Evolutionary conservation across 1,284 basidiomycete species (phyloP).

Genomic region (Boletus mariae): DNA sequence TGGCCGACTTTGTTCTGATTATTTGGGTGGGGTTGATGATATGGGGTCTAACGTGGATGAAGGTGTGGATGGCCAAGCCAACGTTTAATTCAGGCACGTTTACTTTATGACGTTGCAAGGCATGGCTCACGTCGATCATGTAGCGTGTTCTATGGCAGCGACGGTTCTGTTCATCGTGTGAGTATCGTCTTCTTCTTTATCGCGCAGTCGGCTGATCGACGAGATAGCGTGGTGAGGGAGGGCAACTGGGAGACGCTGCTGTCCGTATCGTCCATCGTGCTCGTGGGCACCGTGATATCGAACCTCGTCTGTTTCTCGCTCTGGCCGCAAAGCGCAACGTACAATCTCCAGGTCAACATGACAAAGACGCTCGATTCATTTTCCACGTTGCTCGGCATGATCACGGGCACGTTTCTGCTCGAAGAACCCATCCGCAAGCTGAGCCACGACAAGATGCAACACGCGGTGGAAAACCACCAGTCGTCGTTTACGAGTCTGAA

Average conservation of each 20-base stretch:
- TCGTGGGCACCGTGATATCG: conserved; percentile 73
- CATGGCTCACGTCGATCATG: not conserved
- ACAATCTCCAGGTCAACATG: conserved; percentile 81
- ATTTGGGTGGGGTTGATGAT: conserved; percentile 83
- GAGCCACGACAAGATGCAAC: conserved; percentile 61
- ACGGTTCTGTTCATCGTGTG: conserved; percentile 85
- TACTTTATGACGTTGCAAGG: not conserved
- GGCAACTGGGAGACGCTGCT: conserved; percentile 75
- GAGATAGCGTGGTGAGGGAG: conserved; percentile 78
- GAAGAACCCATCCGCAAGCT: conserved; percentile 61
- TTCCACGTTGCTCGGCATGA: conserved; percentile 75
- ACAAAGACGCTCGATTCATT: conserved; percentile 84
- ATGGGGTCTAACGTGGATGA: conserved; percentile 80
- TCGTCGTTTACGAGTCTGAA: conserved; percentile 85
- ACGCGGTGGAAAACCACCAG: conserved; percentile 79
- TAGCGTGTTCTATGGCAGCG: conserved; percentile 87
- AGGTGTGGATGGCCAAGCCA: conserved; percentile 86
- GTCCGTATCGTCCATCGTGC: conserved; percentile 74
- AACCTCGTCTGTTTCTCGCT: conserved; percentile 82
- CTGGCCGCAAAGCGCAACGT: conserved; percentile 83
- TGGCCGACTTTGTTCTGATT: conserved; percentile 67
- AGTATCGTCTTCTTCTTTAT: conserved; percentile 25
- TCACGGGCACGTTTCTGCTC: conserved; percentile 81
- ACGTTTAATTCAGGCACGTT: conserved; percentile 84
- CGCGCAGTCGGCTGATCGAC: conserved; percentile 2